Evolutionary conservation across 441 rosid species (phyloP).

Genomic region (Eutrema salsugineum): DNA sequence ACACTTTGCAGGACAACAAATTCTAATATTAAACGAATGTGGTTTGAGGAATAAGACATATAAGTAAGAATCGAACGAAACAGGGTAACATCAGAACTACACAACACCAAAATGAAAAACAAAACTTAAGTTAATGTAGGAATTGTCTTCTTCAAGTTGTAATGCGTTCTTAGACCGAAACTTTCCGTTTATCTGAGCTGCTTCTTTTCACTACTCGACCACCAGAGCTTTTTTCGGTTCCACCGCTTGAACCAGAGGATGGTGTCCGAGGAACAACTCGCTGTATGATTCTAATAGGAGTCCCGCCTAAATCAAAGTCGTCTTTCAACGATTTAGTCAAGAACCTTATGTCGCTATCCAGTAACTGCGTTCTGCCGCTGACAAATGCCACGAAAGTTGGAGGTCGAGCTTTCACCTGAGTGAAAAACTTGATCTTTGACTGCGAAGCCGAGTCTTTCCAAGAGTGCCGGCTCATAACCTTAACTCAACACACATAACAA

Average conservation of each 20-base stretch:
- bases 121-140: not conserved
- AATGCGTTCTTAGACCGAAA: conserved; percentile 21
- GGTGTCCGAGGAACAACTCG: conserved; percentile 41
- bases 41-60: not conserved
- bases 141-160: not conserved
- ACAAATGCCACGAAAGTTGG: conserved; percentile 92
- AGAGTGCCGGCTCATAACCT: conserved; percentile 95
- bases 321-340: conserved; percentile 84
- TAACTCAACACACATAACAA: conserved; percentile 22
- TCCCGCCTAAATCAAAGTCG: conserved; percentile 88
- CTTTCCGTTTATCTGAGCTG: conserved; percentile 59
- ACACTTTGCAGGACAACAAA: too few species aligned
- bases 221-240: conserved; percentile 27
- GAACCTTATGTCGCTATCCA: conserved; percentile 74
- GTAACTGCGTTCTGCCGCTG: conserved; percentile 57
- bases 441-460: conserved; percentile 92
- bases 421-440: conserved; percentile 87
- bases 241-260: conserved; percentile 3
- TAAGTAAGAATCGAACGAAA: not conserved
- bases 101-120: not conserved
- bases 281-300: conserved; percentile 86
- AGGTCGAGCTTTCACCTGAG: conserved; percentile 97
- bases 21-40: too few species aligned
- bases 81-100: not conserved
- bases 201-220: conserved; percentile 34